Evolutionary conservation across 768 basidiomycete species (phyloP), one percentile per base, ranked within the genome.

Genomic region (Fibroporia radiculosa): DNA sequence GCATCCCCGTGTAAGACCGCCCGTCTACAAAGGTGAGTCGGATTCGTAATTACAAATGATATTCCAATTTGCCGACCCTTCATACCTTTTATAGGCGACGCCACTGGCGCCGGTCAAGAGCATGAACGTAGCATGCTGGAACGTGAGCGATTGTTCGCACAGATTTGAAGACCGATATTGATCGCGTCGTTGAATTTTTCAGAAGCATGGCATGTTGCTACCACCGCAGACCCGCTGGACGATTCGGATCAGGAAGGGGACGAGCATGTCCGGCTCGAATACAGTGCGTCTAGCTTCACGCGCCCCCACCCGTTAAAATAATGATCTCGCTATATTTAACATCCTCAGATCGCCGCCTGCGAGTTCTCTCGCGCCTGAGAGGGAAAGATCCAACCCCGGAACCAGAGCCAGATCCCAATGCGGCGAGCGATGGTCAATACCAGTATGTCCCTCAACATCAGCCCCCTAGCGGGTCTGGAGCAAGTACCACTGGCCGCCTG

Each of bases 231-330:
- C 56, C 81, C 84, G 13, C 65, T 87, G 13, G 66, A 64, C 11
- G 83, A 85, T 63, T 86, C 85, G 11, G 85, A 88, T 52, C 82
- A 82, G 29, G 86, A 89, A 55, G 62, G 69, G 44, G 82, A 86
- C 47, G 78, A 84, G 45, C 67, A 83, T 51, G 67, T 74, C 36
- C 71, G 75, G 33, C 57, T 70, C 39, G 84, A 89, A 53, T 86
- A 86, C 55, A 68, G 85, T 83, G 55, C 56, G 82, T 58, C 20
- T n/a, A n/a, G 6, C 40, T 22, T 34, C 18, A 24, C 35, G 28
- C 25, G 25, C 20, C n/a, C 39, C n/a, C n/a, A n/a, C 27, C 22
- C 18, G 24, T 29, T 25, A 41, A 27, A 46, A 42, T 34, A 27
- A 24, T 3, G 6, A 16, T 29, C 7, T 46, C 39, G 24, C 16